phyloP scores from a whole-genome alignment of 1,284 basidiomycete genomes.

The Heterobasidion occidentale region DNA sequence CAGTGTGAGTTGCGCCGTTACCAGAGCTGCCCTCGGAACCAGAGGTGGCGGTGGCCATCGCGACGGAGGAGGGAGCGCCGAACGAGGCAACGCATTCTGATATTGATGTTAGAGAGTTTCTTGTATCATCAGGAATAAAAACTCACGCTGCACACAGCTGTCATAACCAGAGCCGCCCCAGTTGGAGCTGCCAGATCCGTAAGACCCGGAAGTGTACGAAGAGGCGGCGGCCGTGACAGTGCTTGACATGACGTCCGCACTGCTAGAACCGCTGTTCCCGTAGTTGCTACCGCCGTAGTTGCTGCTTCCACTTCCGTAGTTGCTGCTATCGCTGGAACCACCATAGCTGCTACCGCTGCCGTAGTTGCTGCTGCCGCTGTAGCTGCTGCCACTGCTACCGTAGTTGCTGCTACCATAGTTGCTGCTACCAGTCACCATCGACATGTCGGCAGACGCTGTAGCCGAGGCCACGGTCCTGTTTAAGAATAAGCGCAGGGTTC shows the following conservation, averaged over 20 bases:
- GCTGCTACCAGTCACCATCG: background rate
- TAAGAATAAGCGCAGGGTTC: no score
- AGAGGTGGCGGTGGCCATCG: slow-evolving; percentile 20
- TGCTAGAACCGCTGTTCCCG: no score
- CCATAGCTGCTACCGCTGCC: slow-evolving; percentile 1
- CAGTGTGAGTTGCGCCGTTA: slow-evolving; percentile 55
- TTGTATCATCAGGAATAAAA: background rate
- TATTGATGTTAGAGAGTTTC: background rate
- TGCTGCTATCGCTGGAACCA: slow-evolving; percentile 14
- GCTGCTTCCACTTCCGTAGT: background rate
- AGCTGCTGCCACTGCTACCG: slow-evolving; percentile 20
- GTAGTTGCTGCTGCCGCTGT: slow-evolving; percentile 19
- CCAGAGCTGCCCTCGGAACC: slow-evolving; percentile 24
- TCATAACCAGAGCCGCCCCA: slow-evolving; percentile 55
- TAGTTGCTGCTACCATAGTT: slow-evolving; percentile 2
- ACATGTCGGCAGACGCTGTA: slow-evolving; percentile 5
- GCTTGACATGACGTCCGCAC: background rate
- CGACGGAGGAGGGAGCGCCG: slow-evolving; percentile 32
- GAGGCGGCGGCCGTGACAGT: slow-evolving; percentile 9
- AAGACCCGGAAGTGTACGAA: slow-evolving; percentile 22
- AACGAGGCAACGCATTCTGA: slow-evolving; percentile 60
- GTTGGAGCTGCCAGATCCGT: slow-evolving; percentile 59
- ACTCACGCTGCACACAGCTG: slow-evolving; percentile 64
- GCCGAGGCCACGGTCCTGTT: background rate
- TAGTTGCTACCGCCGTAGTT: background rate